These are phyloP conservation scores for Quercus phellos DNA, from an alignment of 331 rosid genomes.

Conservation along the genomic window DNA sequence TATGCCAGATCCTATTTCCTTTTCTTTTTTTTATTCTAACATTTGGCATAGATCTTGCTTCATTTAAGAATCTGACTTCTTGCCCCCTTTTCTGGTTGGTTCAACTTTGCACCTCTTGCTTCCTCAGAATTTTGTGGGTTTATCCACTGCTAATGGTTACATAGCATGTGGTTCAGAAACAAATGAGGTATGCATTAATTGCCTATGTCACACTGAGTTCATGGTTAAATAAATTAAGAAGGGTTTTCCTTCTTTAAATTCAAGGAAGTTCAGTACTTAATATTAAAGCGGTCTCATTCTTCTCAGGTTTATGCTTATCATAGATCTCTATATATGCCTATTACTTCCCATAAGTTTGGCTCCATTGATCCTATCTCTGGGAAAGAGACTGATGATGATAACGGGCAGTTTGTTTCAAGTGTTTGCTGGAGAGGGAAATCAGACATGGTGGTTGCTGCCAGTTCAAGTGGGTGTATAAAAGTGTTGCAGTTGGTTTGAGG, in stretches of 20 bases:
- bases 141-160: constrained; percentile 78
- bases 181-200: constrained; percentile 65
- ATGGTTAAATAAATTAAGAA: no score
- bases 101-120: constrained; percentile 29
- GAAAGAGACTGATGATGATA: constrained; percentile 82
- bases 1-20: constrained; percentile 1
- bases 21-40: not conserved
- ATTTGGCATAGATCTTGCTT: constrained; percentile 11
- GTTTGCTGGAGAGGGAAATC: constrained; percentile 96
- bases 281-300: not conserved
- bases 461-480: constrained; percentile 86
- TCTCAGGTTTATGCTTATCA: constrained; percentile 78
- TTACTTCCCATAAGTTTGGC: constrained; percentile 80
- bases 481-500: constrained; percentile 71
- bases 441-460: constrained; percentile 79
- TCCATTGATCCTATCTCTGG: constrained; percentile 84
- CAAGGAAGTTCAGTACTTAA: not conserved
- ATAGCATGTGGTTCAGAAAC: constrained; percentile 98
- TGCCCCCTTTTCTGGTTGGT: constrained; percentile 14
- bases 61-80: constrained; percentile 18
- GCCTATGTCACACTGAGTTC: not conserved
- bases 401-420: constrained; percentile 86
- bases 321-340: constrained; percentile 82
- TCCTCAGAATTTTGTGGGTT: constrained; percentile 89
- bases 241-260: not conserved